Conservation (phyloP, 2,329 filamentous ascomycete genomes). For the Diaporthe eres region DNA sequence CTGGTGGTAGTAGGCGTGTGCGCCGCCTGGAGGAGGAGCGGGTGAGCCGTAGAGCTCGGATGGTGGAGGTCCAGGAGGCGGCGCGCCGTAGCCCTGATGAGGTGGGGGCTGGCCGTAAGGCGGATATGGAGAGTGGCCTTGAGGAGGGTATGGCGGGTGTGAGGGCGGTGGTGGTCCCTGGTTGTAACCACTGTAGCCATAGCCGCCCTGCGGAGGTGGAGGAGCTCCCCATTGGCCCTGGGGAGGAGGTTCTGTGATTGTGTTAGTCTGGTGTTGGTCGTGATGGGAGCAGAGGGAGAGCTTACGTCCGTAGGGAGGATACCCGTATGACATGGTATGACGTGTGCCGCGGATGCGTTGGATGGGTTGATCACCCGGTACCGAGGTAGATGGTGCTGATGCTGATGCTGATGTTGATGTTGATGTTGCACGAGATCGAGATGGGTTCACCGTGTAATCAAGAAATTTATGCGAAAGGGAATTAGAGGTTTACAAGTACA, state of each 20-base stretch:
- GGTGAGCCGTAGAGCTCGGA: constrained; percentile 43
- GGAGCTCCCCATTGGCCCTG: constrained; percentile 28
- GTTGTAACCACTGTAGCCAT: constrained; percentile 35
- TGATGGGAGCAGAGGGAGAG: constrained; percentile 13
- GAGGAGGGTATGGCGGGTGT: constrained; percentile 34
- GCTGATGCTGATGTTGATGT: not conserved
- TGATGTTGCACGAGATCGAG: not conserved
- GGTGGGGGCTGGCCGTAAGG: constrained; percentile 48
- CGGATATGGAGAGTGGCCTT: constrained; percentile 33
- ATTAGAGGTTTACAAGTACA: not conserved
- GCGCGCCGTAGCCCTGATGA: constrained; percentile 49
- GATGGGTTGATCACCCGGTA: not conserved
- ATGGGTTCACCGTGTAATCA: not conserved
- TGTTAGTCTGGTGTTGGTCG: constrained; percentile 21
- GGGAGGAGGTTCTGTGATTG: constrained; percentile 33
- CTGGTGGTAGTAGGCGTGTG: constrained; percentile 48
- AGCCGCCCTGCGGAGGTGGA: constrained; percentile 46
- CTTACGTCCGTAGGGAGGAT: constrained; percentile 55
- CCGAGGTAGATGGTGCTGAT: too few species aligned
- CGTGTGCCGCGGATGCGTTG: not conserved
- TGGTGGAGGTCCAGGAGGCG: constrained; percentile 45
- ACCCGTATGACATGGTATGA: constrained; percentile 52
- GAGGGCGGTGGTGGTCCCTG: constrained; percentile 34
- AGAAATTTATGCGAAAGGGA: not conserved
- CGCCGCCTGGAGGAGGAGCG: constrained; percentile 32